phyloP scores from a whole-genome alignment of 2,329 filamentous ascomycete genomes.

The Arthrobotrys musiformis region DNA sequence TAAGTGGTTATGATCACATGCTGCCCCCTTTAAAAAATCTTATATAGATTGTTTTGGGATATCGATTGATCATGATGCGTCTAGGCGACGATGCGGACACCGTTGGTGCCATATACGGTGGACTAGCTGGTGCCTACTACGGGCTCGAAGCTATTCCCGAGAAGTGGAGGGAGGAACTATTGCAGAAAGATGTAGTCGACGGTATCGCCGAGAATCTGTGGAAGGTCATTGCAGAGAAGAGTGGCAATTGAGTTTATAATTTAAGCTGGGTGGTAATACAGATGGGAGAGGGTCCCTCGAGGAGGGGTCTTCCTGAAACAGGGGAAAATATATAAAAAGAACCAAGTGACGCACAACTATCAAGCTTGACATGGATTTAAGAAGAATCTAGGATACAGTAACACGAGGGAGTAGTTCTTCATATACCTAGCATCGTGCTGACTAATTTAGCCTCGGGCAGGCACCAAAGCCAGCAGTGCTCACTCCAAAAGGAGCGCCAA shows the following conservation, averaged over 20 bases:
- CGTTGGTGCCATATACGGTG: constrained; percentile 65
- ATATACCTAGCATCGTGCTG: too few relatives aligned
- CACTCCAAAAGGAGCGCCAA: too few relatives aligned
- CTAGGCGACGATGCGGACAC: constrained; percentile 64
- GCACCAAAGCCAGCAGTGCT: too few relatives aligned
- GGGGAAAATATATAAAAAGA: background rate
- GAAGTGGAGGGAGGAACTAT: constrained; percentile 52
- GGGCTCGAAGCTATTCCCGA: constrained; percentile 60
- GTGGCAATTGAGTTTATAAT: background rate
- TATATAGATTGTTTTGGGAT: too few relatives aligned
- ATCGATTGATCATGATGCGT: background rate
- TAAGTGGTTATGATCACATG: constrained; percentile 1
- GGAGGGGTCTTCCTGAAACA: background rate
- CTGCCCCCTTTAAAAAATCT: too few relatives aligned
- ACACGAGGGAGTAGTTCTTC: too few relatives aligned
- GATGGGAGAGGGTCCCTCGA: background rate
- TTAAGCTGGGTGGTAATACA: background rate
- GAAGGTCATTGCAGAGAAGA: background rate
- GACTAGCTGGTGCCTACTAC: constrained; percentile 64
- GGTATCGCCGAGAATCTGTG: constrained; percentile 50
- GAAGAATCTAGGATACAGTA: too few relatives aligned
- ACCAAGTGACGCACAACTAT: background rate
- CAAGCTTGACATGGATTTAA: background rate
- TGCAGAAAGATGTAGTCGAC: constrained; percentile 54
- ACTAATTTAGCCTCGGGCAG: too few relatives aligned